phyloP scores from a whole-genome alignment of 176 grass and related monocot species.

The Typha latifolia region DNA sequence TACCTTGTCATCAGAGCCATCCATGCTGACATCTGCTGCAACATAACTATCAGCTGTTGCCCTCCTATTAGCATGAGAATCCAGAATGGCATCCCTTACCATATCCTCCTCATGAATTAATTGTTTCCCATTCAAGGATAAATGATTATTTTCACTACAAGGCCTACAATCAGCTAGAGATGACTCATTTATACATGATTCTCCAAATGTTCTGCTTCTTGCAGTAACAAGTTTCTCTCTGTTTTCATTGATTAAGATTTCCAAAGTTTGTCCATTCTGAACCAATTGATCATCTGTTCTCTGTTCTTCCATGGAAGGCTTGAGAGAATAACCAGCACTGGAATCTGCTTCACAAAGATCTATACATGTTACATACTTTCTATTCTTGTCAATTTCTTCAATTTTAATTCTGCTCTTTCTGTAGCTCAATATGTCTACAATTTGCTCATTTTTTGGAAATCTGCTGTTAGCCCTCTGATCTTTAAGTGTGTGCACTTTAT shows the following conservation, averaged over 20 bases:
- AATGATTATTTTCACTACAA: neutral
- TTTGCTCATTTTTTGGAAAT: neutral
- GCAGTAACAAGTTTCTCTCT: neutral
- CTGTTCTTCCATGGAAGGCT: neutral
- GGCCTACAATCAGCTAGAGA: conserved; percentile 9
- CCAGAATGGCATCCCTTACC: neutral
- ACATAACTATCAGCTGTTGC: neutral
- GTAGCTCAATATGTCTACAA: conserved; percentile 1
- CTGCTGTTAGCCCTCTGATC: conserved; percentile 31
- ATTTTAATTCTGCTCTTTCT: conserved; percentile 20
- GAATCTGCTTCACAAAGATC: conserved; percentile 1
- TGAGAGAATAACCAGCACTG: neutral
- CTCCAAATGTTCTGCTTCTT: conserved; percentile 1
- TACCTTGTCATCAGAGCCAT: conserved; percentile 4
- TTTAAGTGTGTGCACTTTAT: conserved; percentile 22
- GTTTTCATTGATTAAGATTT: conserved; percentile 3
- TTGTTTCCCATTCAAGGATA: neutral
- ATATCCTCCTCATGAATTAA: conserved; percentile 2
- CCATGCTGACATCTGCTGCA: neutral
- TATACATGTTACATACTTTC: conserved; percentile 17
- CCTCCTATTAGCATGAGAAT: neutral
- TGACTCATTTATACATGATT: conserved; percentile 15
- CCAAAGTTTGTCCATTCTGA: conserved; percentile 11
- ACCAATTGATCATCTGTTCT: neutral
- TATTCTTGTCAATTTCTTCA: conserved; percentile 9